Conservation (phyloP, 2,329 filamentous ascomycete genomes). For the Cercospora citrullina region DNA sequence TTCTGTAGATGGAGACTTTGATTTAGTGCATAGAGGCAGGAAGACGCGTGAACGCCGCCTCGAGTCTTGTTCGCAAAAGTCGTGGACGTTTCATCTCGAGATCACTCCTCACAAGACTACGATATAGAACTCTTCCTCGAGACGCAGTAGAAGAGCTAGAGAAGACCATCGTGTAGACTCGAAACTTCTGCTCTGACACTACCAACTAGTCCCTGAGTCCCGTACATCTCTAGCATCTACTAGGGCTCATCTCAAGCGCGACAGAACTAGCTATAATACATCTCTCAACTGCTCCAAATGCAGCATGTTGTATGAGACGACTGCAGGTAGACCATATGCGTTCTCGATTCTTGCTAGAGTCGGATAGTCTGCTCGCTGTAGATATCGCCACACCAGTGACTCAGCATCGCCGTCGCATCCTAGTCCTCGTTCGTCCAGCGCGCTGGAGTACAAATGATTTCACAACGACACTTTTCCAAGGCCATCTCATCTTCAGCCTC, state of each 20-base stretch:
- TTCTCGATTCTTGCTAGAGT: neutral
- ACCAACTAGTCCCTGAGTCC: neutral
- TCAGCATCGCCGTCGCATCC: neutral
- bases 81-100: neutral
- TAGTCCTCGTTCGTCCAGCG: neutral
- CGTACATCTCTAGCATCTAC: neutral
- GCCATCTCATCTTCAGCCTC: neutral
- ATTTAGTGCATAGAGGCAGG: neutral
- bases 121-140: neutral
- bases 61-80: neutral
- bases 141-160: neutral
- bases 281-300: neutral
- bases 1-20: neutral
- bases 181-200: neutral
- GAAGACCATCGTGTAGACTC: neutral
- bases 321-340: neutral
- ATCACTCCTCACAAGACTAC: neutral
- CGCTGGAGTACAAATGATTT: neutral
- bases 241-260: neutral
- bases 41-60: constrained; percentile 1
- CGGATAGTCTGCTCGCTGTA: neutral
- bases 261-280: neutral
- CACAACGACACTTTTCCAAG: neutral
- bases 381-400: neutral
- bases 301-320: neutral